phyloP scores from a whole-genome alignment of 495 filamentous ascomycete genomes.

The Sordaria brevicollis region DNA sequence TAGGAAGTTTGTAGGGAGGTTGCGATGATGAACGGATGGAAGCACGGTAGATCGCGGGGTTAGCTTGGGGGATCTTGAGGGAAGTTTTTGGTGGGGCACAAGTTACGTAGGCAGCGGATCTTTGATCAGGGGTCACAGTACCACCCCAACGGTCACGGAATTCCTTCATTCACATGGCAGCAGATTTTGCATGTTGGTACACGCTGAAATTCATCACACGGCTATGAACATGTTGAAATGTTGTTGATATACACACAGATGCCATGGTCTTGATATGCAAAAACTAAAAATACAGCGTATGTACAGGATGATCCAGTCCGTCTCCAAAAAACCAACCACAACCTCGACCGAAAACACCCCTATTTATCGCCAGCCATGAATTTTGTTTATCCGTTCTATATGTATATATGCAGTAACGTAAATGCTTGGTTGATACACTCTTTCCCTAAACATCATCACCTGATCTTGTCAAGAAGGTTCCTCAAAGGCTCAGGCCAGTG shows the following conservation, averaged over 20 bases:
- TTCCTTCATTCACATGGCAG: not conserved
- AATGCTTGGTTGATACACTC: not conserved
- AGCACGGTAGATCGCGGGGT: conserved; percentile 14
- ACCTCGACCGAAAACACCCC: not conserved
- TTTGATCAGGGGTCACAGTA: not conserved
- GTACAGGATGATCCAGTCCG: not conserved
- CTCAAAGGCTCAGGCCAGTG: not conserved
- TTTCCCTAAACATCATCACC: not conserved
- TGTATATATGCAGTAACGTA: not conserved
- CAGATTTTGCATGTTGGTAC: not conserved
- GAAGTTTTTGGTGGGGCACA: conserved; percentile 7
- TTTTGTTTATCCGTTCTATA: not conserved
- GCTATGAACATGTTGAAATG: not conserved
- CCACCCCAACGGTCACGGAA: not conserved
- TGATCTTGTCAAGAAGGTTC: not conserved
- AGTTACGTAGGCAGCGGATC: not conserved
- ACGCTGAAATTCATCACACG: too few species aligned
- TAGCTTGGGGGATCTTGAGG: not conserved
- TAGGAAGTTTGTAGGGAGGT: not conserved
- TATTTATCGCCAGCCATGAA: not conserved
- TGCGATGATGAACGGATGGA: not conserved
- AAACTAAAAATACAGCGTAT: not conserved
- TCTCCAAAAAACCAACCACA: not conserved
- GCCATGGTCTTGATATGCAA: not conserved
- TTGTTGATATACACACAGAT: not conserved